Percentiles rank a stretch among this genome's conserved stretches.
phyloP scores from a whole-genome alignment of 257 asterid genomes.

The Solanum habrochaites region DNA sequence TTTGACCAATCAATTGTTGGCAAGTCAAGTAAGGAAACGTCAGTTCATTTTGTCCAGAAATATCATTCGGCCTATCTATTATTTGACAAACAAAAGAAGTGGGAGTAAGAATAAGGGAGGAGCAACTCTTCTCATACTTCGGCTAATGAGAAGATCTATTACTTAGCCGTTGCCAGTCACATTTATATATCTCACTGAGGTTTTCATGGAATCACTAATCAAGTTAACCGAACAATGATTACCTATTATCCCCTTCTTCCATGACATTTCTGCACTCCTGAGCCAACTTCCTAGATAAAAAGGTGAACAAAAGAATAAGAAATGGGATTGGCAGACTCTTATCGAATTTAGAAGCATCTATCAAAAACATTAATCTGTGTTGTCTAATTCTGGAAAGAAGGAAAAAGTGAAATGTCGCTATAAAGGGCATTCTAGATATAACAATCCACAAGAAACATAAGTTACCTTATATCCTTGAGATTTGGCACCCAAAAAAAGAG shows the following conservation, averaged over 20 bases:
- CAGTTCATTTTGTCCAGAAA: background rate
- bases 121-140: background rate
- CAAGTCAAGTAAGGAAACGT: background rate
- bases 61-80: background rate
- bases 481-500: slow-evolving; percentile 86
- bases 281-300: too few species aligned
- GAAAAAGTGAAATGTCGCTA: too few species aligned
- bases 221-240: too few species aligned
- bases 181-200: background rate
- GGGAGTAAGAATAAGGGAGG: background rate
- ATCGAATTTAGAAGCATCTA: too few species aligned
- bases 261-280: too few species aligned
- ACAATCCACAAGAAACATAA: too few species aligned
- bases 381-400: slow-evolving; percentile 2
- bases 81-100: background rate
- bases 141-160: background rate
- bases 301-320: too few species aligned
- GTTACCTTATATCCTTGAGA: slow-evolving; percentile 10
- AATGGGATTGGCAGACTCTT: too few species aligned
- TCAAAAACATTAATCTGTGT: background rate
- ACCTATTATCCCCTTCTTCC: slow-evolving; percentile 6
- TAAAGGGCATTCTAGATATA: too few species aligned
- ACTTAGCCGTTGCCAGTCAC: background rate
- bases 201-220: background rate
- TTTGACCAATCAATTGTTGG: background rate